Evolutionary conservation across 2,329 filamentous ascomycete species (phyloP), one percentile per base, ranked within the genome.

Genomic region (Diplodia intermedia): DNA sequence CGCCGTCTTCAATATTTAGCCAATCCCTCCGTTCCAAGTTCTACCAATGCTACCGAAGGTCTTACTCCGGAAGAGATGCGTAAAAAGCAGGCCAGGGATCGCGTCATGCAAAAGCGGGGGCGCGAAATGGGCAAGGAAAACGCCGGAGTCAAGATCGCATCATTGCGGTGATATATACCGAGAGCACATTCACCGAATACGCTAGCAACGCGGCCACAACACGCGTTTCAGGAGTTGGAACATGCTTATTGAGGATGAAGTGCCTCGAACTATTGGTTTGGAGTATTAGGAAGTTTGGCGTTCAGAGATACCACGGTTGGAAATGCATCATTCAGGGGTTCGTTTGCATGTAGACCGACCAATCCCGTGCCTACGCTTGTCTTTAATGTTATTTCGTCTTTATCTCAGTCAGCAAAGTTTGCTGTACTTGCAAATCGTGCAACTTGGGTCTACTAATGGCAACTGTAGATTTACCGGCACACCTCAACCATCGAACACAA

Each of bases 71-170:
- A 67, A 26, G 66, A 61, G 26, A 57, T 23, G 20, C 55, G 66
- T 14, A 60, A 53, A 29, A 67, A 54, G 7, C 55, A 55, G 9
- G 66, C 66, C 23, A 62, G 20, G 36, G 66, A 67, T 26, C 66
- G 66, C 49, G 20, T 67, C 12, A 31, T 43, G 31, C 55, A 61
- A 36, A 67, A 62, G 49, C n/a, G 66, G 2, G 66, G 62, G n/a
- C 55, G 66, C 15, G 55, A 67, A n/a, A 67, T 40, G 55, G 66
- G 56, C 8, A 67, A 67, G 26, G 66, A 67, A 18, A 67, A 67
- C 33, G 49, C 26, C 2, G 61, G 23, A 29, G 36, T 23, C 9
- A 54, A 53, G n/a, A 33, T 47, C 6, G 47, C 33, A 33, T 31
- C 52, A 20, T 43, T 65, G 62, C 20, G 49, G 14, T 65, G 33